Percentiles rank a stretch among this genome's conserved stretches.
These are phyloP conservation scores for Parastagonospora avenae DNA, from an alignment of 2,329 filamentous ascomycete genomes.

Conservation along the genomic window DNA sequence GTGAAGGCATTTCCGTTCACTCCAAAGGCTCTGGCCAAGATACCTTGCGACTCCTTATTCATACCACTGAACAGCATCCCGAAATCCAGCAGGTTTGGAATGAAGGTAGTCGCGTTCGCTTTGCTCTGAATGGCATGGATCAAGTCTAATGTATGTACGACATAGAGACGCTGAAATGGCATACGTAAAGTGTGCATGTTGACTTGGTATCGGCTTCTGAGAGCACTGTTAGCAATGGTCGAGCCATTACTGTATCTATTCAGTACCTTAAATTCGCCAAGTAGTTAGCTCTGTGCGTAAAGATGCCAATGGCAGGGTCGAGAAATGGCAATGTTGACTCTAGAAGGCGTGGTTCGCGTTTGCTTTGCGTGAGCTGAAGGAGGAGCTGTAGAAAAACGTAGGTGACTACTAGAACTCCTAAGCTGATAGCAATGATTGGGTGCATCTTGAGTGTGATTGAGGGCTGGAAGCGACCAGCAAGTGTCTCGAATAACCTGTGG, in stretches of 20 bases:
- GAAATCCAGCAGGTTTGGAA: conserved; percentile 42
- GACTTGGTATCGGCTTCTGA: conserved; percentile 15
- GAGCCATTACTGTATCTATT: background rate
- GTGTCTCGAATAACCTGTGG: background rate
- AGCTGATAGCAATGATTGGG: background rate
- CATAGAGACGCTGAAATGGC: conserved; percentile 51
- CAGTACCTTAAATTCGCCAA: conserved; percentile 15
- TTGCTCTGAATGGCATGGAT: conserved; percentile 49
- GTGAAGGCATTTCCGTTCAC: conserved; percentile 47
- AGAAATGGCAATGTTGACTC: conserved; percentile 22
- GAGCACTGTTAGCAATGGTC: background rate
- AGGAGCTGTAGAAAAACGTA: conserved; percentile 8
- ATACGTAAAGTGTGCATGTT: conserved; percentile 52
- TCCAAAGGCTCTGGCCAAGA: conserved; percentile 27
- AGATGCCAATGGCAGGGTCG: conserved; percentile 18
- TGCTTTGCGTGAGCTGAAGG: conserved; percentile 17
- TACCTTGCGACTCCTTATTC: conserved; percentile 18
- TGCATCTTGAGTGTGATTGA: conserved; percentile 1
- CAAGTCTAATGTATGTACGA: conserved; percentile 47
- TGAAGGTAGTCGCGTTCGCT: conserved; percentile 45
- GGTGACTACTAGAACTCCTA: background rate
- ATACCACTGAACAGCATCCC: conserved; percentile 38
- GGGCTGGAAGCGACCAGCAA: too few species aligned
- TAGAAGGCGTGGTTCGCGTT: conserved; percentile 18
- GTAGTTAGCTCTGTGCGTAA: conserved; percentile 18